A percentile compares a stretch with the other conserved stretches of the same genome.
phyloP scores from a whole-genome alignment of 169 alveolate species.

The Cryptosporidium xiaoi region DNA sequence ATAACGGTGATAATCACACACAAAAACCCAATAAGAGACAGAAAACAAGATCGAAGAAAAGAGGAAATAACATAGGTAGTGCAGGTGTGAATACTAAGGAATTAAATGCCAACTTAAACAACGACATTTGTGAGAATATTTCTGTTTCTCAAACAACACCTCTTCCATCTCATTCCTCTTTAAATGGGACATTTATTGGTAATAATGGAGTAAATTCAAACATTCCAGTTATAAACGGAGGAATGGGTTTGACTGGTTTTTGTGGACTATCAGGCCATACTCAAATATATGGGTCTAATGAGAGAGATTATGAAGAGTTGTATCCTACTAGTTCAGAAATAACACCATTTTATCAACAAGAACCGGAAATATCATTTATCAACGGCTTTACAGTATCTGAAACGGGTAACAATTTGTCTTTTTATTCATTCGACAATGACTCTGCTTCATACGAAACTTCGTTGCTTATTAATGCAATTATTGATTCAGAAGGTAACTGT shows the following conservation, averaged over 20 bases:
- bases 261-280: too few species aligned
- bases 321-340: conserved; percentile 15
- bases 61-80: neutral
- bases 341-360: conserved; percentile 60
- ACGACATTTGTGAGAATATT: too few species aligned
- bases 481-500: conserved; percentile 14
- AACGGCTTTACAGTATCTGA: conserved; percentile 4
- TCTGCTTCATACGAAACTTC: conserved; percentile 37
- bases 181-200: too few species aligned
- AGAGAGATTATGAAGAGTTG: neutral
- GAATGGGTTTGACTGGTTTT: too few species aligned
- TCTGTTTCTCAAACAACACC: neutral
- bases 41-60: conserved; percentile 35
- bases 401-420: too few species aligned
- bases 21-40: conserved; percentile 48
- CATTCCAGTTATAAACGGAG: too few species aligned
- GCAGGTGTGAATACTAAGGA: too few species aligned
- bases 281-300: neutral
- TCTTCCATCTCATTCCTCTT: too few species aligned
- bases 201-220: too few species aligned
- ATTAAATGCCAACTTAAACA: neutral
- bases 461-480: conserved; percentile 4
- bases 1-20: neutral
- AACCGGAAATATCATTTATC: conserved; percentile 20
- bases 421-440: neutral